Base-by-base conservation (phyloP, 2,329 filamentous ascomycete species). In the Fusarium nematophilum region DNA sequence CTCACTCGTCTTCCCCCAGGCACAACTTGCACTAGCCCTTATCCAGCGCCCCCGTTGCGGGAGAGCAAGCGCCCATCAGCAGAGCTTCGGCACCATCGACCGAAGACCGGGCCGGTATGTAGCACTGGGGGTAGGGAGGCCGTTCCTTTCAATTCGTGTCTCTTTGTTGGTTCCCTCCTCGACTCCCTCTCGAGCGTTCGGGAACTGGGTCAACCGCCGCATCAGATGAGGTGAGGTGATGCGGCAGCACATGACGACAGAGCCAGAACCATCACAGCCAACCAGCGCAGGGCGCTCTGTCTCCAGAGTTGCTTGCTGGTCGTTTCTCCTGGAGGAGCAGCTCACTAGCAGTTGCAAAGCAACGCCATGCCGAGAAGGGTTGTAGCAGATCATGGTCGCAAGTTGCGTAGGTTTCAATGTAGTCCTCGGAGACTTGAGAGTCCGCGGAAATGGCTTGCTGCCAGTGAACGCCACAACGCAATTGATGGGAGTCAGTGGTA, bases 81-180 rank as follows among this genome's bases (percentile, higher is more conserved):
- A 46, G 39, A 63, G 26, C 45, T 40, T 57, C 59, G 59, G 55
- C 31, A 29, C 23, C 37, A 33, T 10, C 36, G 33, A 10, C 60
- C 60, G 56, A 64, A 51, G 47, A 49, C 60, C 60, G 60, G 60
- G 36, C 60, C 52, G 57, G n/a, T n/a, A n/a, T n/a, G 60, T 34
- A 52, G 47, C 52, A 39, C 52, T 43, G 38, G 25, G 49, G 33
- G 53, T 30, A 18, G 39, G 21, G 36, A 47, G 39, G 40, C 43
- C 58, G 43, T 57, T 50, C n/a, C 55, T 38, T 55, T 59, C 53
- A 45, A 34, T 34, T 62, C 49, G 48, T 53, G 38, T 37, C 44
- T 44, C 40, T 23, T 25, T 36, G 31, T 54, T 36, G 54, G 15
- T 31, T 62, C 37, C 14, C 25, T 45, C 21, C 27, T 44, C 40